A percentile compares a stretch with the other conserved stretches of the same genome.
Conservation (phyloP, 1,139 yeast genomes). For the Kurtzmaniella natalensis region DNA sequence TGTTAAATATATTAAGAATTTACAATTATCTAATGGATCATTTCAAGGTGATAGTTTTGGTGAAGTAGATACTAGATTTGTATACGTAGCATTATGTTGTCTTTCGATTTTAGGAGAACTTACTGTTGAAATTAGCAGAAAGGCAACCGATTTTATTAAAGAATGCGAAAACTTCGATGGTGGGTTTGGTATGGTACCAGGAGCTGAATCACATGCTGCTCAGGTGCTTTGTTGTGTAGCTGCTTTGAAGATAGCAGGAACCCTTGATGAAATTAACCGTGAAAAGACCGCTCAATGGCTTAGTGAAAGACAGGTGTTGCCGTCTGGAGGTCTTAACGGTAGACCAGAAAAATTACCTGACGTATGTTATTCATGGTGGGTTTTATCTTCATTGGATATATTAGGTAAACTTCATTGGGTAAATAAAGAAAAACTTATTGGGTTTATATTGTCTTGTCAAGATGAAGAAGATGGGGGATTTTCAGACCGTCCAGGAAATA, state of each 20-base stretch:
- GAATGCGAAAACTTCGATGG: conserved; percentile 90
- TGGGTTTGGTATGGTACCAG: conserved; percentile 91
- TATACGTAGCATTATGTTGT: conserved; percentile 74
- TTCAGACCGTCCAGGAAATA: conserved; percentile 87
- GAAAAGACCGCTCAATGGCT: conserved; percentile 59
- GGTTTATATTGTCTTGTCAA: conserved; percentile 73
- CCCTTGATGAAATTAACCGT: conserved; percentile 50
- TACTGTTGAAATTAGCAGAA: conserved; percentile 54
- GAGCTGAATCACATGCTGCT: conserved; percentile 94
- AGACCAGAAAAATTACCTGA: conserved; percentile 96
- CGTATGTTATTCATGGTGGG: conserved; percentile 99
- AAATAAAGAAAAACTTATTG: conserved; percentile 52
- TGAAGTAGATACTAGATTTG: conserved; percentile 88
- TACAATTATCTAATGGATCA: conserved; percentile 73
- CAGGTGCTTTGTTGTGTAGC: conserved; percentile 88
- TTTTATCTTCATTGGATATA: conserved; percentile 71
- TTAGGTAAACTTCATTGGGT: conserved; percentile 71
- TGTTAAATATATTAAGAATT: conserved; percentile 37
- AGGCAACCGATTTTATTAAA: conserved; percentile 62
- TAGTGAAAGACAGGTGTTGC: conserved; percentile 79
- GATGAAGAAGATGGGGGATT: conserved; percentile 82
- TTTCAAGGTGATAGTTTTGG: conserved; percentile 90
- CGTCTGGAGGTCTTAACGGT: conserved; percentile 90
- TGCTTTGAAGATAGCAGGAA: conserved; percentile 63
- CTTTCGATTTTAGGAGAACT: conserved; percentile 65